phyloP scores from a whole-genome alignment of 2,329 filamentous ascomycete genomes.

The Fusarium domesticum region DNA sequence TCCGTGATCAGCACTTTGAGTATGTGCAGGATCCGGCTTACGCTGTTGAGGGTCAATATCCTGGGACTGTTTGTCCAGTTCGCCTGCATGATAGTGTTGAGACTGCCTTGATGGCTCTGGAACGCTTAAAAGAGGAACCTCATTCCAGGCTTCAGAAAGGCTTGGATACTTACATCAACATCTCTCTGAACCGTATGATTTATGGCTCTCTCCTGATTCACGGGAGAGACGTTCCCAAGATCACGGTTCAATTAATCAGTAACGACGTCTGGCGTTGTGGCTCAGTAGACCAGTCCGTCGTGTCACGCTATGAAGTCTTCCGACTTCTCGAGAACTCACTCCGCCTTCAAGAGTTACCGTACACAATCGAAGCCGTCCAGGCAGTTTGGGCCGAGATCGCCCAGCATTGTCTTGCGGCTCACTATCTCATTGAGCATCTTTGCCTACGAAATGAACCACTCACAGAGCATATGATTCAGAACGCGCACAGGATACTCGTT shows the following conservation, averaged over 20 bases:
- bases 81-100: no score
- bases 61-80: no score
- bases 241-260: background rate
- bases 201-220: conserved; percentile 11
- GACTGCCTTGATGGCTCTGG: no score
- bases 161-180: no score
- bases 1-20: no score
- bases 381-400: conserved; percentile 8
- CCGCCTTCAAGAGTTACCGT: background rate
- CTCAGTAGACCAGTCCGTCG: background rate
- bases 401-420: conserved; percentile 10
- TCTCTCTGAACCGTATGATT: background rate
- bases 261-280: background rate
- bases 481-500: conserved; percentile 26
- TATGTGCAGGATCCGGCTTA: no score
- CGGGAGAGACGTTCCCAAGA: background rate
- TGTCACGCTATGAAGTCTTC: background rate
- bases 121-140: no score
- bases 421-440: conserved; percentile 15
- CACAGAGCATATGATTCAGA: conserved; percentile 20
- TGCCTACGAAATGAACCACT: conserved; percentile 8
- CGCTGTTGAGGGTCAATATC: no score
- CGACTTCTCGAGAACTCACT: background rate
- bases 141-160: no score
- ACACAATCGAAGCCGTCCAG: background rate